A percentile compares a stretch with the other conserved stretches of the same genome.
phyloP scores from a whole-genome alignment of 768 basidiomycete genomes.

The Cubamyces sp. region DNA sequence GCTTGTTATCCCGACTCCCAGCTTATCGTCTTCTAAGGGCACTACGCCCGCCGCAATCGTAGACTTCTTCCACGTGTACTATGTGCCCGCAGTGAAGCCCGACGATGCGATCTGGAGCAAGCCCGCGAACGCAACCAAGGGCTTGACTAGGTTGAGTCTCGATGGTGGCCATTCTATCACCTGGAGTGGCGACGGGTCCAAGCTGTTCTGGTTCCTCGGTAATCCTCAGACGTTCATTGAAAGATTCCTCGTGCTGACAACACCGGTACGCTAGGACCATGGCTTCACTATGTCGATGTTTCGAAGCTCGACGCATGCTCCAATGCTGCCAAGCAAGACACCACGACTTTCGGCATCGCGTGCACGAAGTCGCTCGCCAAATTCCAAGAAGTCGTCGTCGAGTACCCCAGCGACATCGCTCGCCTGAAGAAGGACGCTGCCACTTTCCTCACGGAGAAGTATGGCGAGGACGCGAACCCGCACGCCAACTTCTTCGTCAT shows the following conservation, averaged over 20 bases:
- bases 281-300: constrained; percentile 63
- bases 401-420: constrained; percentile 62
- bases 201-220: constrained; percentile 78
- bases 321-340: constrained; percentile 51
- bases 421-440: constrained; percentile 59
- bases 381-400: constrained; percentile 59
- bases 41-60: constrained; percentile 58
- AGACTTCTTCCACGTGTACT: constrained; percentile 70
- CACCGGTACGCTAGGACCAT: constrained; percentile 49
- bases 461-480: constrained; percentile 21
- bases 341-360: constrained; percentile 58
- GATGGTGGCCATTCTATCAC: constrained; percentile 77
- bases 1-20: constrained; percentile 47
- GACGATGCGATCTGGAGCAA: constrained; percentile 65
- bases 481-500: constrained; percentile 58
- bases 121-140: constrained; percentile 66
- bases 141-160: constrained; percentile 63
- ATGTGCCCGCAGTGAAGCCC: constrained; percentile 47
- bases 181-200: constrained; percentile 65
- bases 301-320: constrained; percentile 54
- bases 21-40: constrained; percentile 9
- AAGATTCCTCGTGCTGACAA: not conserved
- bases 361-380: constrained; percentile 62
- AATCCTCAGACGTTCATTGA: not conserved
- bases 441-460: not conserved